Conservation (phyloP, 257 asterid species). For the Paulownia fortunei region DNA sequence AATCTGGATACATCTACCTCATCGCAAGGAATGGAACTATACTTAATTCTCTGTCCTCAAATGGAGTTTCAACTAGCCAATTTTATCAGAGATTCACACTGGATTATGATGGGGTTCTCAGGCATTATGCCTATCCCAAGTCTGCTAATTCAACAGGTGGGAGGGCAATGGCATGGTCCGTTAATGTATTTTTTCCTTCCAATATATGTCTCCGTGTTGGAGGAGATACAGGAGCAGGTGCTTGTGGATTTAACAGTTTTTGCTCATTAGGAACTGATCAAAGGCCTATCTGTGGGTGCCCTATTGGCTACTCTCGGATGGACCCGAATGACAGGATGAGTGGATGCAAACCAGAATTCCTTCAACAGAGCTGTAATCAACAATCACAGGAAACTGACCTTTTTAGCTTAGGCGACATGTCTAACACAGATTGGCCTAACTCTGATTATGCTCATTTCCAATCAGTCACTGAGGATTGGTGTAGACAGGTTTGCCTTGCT, state of each 20-base stretch:
- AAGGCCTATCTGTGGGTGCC: conserved; percentile 47
- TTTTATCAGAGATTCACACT: conserved; percentile 36
- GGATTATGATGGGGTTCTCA: conserved; percentile 42
- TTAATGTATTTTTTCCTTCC: conserved; percentile 30
- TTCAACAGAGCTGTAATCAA: conserved; percentile 29
- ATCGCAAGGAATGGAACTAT: conserved; percentile 18
- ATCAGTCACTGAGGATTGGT: conserved; percentile 28
- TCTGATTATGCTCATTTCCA: conserved; percentile 15
- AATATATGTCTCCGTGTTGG: conserved; percentile 33
- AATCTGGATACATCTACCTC: conserved; percentile 39
- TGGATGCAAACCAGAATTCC: conserved; percentile 39
- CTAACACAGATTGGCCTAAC: conserved; percentile 32
- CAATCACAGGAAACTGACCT: neutral
- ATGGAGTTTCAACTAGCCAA: neutral
- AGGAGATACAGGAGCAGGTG: conserved; percentile 32
- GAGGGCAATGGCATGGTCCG: conserved; percentile 37
- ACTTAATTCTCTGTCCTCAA: neutral
- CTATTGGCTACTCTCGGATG: conserved; percentile 31
- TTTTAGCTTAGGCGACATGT: conserved; percentile 14
- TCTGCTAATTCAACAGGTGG: neutral
- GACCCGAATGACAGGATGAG: conserved; percentile 36
- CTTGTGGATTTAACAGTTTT: conserved; percentile 51
- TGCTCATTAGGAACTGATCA: conserved; percentile 34
- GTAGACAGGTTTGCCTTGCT: conserved; percentile 41
- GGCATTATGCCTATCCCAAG: conserved; percentile 38